Evolutionary conservation across 164 flowering plant species (phyloP).

Genomic region (Chimonanthus salicifolius): DNA sequence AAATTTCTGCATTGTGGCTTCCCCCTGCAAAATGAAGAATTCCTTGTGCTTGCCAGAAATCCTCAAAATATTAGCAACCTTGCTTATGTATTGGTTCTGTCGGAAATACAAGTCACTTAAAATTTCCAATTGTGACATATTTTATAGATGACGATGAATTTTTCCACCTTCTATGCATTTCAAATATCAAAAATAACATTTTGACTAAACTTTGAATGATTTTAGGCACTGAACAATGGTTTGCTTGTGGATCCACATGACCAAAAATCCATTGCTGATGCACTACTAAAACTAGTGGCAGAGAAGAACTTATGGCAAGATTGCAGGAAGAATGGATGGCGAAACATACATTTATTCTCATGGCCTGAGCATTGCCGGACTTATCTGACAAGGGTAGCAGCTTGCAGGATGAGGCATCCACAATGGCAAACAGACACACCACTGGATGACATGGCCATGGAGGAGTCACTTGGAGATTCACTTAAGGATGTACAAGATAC

Average conservation of each 20-base stretch:
- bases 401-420: slow-evolving; percentile 90
- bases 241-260: slow-evolving; percentile 94
- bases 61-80: not conserved
- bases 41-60: not conserved
- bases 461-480: slow-evolving; percentile 75
- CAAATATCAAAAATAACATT: not conserved
- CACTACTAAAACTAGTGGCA: slow-evolving; percentile 79
- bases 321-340: slow-evolving; percentile 81
- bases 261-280: slow-evolving; percentile 71
- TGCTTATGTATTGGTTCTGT: not conserved
- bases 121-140: not conserved
- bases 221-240: slow-evolving; percentile 84
- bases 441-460: slow-evolving; percentile 44
- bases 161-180: not conserved
- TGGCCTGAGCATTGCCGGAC: slow-evolving; percentile 99
- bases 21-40: not conserved
- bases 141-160: not conserved
- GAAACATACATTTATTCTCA: slow-evolving; percentile 87
- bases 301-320: slow-evolving; percentile 90
- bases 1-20: not conserved
- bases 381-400: slow-evolving; percentile 88
- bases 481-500: slow-evolving; percentile 85
- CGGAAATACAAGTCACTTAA: not conserved
- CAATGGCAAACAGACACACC: slow-evolving; percentile 93
- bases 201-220: not conserved